Evolutionary conservation across 2,329 filamentous ascomycete species (phyloP).

Genomic region (Dothiorella sarmentorum): DNA sequence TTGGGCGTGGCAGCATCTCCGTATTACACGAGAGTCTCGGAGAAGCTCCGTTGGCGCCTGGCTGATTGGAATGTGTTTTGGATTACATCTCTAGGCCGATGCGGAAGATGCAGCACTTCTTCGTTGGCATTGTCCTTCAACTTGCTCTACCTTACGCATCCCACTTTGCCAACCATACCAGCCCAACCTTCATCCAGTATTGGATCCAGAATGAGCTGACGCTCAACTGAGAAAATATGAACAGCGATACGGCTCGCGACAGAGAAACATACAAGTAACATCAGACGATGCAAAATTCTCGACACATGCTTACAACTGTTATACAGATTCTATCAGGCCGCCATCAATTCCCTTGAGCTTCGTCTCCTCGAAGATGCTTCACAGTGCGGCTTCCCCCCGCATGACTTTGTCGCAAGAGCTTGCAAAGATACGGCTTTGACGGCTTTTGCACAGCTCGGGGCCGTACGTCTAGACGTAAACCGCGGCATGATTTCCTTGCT

Average conservation of each 20-base stretch:
- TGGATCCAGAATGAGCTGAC: neutral
- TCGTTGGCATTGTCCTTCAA: neutral
- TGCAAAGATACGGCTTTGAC: constrained; percentile 36
- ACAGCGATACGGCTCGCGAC: constrained; percentile 8
- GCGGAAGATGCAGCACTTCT: neutral
- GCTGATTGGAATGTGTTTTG: neutral
- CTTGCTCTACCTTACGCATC: neutral
- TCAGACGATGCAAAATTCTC: neutral
- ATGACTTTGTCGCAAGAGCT: constrained; percentile 5
- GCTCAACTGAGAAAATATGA: constrained; percentile 5
- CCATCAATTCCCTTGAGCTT: constrained; percentile 16
- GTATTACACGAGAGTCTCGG: no score
- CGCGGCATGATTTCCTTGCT: constrained; percentile 39
- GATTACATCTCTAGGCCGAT: neutral
- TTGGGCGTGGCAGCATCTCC: no score
- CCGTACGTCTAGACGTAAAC: constrained; percentile 35
- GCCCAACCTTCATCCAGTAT: neutral
- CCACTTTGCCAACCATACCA: neutral
- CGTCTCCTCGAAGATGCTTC: neutral
- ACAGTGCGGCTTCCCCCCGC: neutral
- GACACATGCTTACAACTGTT: neutral
- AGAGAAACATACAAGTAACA: constrained; percentile 8
- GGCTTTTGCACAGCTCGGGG: constrained; percentile 38
- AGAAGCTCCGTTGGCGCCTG: neutral
- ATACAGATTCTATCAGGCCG: constrained; percentile 14